Conservation (phyloP, 1,139 yeast species). For the Suhomyces guaymorum region DNA sequence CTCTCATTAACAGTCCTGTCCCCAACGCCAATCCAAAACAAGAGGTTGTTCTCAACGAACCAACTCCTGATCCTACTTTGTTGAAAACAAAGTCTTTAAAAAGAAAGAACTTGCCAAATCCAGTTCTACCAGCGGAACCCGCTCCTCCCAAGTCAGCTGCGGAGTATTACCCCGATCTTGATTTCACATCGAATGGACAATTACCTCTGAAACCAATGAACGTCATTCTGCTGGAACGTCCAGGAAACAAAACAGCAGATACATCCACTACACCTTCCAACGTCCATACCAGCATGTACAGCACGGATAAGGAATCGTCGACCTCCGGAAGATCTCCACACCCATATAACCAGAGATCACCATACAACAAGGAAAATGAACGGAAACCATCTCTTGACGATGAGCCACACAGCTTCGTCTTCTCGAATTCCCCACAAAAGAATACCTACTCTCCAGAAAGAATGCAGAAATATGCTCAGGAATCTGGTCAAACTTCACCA, state of each 20-base stretch:
- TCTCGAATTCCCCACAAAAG: conserved; percentile 15
- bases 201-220: conserved; percentile 48
- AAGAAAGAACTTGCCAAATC: conserved; percentile 29
- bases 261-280: conserved; percentile 5
- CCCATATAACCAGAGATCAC: conserved; percentile 4
- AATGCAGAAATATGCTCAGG: conserved; percentile 24
- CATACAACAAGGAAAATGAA: background rate
- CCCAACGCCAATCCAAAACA: conserved; percentile 5
- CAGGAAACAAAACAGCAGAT: conserved; percentile 1
- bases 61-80: conserved; percentile 27
- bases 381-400: conserved; percentile 1
- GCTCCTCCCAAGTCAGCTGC: conserved; percentile 13
- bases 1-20: conserved; percentile 7
- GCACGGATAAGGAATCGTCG: conserved; percentile 5
- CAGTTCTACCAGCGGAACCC: conserved; percentile 26
- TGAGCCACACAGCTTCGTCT: conserved; percentile 39
- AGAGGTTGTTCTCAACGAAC: conserved; percentile 23
- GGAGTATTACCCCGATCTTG: conserved; percentile 37
- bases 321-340: conserved; percentile 3
- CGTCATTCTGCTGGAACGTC: conserved; percentile 25
- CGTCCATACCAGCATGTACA: conserved; percentile 9
- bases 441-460: conserved; percentile 21
- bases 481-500: conserved; percentile 24
- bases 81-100: conserved; percentile 30
- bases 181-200: conserved; percentile 47